Conservation (phyloP, 1,139 yeast genomes). For the Debaryomyces udenii region DNA sequence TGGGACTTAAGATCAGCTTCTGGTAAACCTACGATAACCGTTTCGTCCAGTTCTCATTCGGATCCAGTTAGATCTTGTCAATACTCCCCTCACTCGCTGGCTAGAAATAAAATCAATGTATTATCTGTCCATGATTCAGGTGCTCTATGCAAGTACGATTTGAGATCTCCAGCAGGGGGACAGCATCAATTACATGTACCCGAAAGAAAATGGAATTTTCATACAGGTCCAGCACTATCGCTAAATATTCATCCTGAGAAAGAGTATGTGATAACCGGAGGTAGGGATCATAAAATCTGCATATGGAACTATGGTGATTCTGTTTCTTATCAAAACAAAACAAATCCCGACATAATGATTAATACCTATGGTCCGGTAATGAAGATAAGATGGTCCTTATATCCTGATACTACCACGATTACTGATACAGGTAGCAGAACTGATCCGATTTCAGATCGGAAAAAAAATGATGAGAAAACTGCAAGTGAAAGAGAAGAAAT, state of each 20-base stretch:
- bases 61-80: slow-evolving; percentile 70
- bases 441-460: not conserved
- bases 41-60: slow-evolving; percentile 52
- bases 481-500: slow-evolving; percentile 34
- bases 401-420: slow-evolving; percentile 19
- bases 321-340: slow-evolving; percentile 32
- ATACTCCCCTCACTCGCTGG: slow-evolving; percentile 53
- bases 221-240: slow-evolving; percentile 87
- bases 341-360: slow-evolving; percentile 71
- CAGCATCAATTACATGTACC: slow-evolving; percentile 35
- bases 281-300: slow-evolving; percentile 83
- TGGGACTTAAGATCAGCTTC: slow-evolving; percentile 79
- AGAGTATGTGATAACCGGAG: slow-evolving; percentile 88
- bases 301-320: slow-evolving; percentile 66
- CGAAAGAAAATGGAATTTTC: slow-evolving; percentile 83
- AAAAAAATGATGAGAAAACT: slow-evolving; percentile 18
- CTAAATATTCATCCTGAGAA: slow-evolving; percentile 85
- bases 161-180: slow-evolving; percentile 42
- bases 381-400: slow-evolving; percentile 68
- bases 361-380: slow-evolving; percentile 77
- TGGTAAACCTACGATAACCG: slow-evolving; percentile 48
- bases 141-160: slow-evolving; percentile 79
- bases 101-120: slow-evolving; percentile 36
- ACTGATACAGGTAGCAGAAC: not conserved
- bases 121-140: slow-evolving; percentile 87